phyloP scores from a whole-genome alignment of 2,329 filamentous ascomycete genomes.

The Fusarium protoensiforme region DNA sequence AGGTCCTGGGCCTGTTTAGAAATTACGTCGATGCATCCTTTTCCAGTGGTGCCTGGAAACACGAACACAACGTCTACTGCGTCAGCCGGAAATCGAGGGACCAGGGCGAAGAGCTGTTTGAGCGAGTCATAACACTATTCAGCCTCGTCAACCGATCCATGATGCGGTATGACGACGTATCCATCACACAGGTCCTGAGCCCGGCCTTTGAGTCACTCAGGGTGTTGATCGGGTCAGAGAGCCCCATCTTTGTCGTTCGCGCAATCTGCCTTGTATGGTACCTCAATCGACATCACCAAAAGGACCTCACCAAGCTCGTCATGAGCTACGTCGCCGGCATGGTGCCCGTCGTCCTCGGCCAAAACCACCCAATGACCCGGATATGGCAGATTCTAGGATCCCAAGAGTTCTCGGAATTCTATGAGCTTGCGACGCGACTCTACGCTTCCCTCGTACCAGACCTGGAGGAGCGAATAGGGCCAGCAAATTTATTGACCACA shows the following conservation, averaged over 20 bases:
- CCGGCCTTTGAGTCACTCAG: slow-evolving; percentile 51
- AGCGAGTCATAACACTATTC: slow-evolving; percentile 49
- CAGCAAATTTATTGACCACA: slow-evolving; percentile 48
- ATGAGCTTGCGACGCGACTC: slow-evolving; percentile 46
- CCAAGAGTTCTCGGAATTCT: slow-evolving; percentile 47
- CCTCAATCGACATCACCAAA: slow-evolving; percentile 47
- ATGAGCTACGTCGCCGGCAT: slow-evolving; percentile 46
- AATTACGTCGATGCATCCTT: slow-evolving; percentile 47
- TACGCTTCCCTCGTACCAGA: slow-evolving; percentile 46
- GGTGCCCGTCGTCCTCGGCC: slow-evolving; percentile 45
- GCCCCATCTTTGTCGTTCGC: slow-evolving; percentile 47
- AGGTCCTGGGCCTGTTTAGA: slow-evolving; percentile 42
- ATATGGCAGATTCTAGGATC: slow-evolving; percentile 47
- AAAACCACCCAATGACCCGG: slow-evolving; percentile 43
- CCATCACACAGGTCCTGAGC: slow-evolving; percentile 45
- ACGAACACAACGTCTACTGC: slow-evolving; percentile 47
- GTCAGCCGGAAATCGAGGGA: slow-evolving; percentile 37
- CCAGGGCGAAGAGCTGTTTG: slow-evolving; percentile 50
- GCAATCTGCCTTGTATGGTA: slow-evolving; percentile 51
- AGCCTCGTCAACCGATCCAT: slow-evolving; percentile 48
- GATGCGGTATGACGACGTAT: slow-evolving; percentile 47
- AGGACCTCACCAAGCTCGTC: slow-evolving; percentile 47
- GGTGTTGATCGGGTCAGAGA: slow-evolving; percentile 47
- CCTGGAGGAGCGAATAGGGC: slow-evolving; percentile 45
- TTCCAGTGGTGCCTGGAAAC: slow-evolving; percentile 41